Evolutionary conservation across 768 basidiomycete species (phyloP), one percentile per base, ranked within the genome.

Genomic region (Russula lepida): DNA sequence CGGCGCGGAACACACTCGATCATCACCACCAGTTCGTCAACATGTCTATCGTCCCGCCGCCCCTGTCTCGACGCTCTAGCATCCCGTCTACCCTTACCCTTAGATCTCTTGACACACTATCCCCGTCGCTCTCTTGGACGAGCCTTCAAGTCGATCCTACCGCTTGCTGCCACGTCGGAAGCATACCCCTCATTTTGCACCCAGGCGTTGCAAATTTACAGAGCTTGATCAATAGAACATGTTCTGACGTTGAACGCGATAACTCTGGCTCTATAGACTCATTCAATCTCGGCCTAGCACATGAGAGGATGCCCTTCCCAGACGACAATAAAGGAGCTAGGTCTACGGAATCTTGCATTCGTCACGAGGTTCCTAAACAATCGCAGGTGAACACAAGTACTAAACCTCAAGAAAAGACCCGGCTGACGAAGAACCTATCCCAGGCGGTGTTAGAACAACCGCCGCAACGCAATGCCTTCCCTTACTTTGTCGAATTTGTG

Each of bases 101-200:
- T 4, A 56, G 52, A 32, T 56, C 49, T 11, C 64, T 62, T 13
- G 64, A 61, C 33, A 58, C 54, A 3, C 66, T 62, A 25, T 64
- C 59, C 33, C 57, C 60, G 8, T 60, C 66, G 15, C 54, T 64
- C 19, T 65, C 66, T 8, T 65, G 53, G 54, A 46, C 63, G 15
- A 62, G 57, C 46, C 35, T 66, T 48, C 35, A 37, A 17, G 54
- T 56, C 50, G 35, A 55, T 19, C 46, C 59, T 28, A n/a, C 60
- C 33, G 37, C 56, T 46, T 27, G 54, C 7, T 39, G 51, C 47
- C 58, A 61, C 48, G 41, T 58, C 15, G 66, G 66, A 35, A 65
- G 55, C n/a, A 62, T 66, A 33, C 66, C 66, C n/a, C 3, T 66
- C 32, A 52, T 62, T 17, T 52, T 66, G 23, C 57, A 62, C 35